A percentile compares a stretch with the other conserved stretches of the same genome.
phyloP scores from a whole-genome alignment of 2,329 filamentous ascomycete genomes.

The Colletotrichum sp. region DNA sequence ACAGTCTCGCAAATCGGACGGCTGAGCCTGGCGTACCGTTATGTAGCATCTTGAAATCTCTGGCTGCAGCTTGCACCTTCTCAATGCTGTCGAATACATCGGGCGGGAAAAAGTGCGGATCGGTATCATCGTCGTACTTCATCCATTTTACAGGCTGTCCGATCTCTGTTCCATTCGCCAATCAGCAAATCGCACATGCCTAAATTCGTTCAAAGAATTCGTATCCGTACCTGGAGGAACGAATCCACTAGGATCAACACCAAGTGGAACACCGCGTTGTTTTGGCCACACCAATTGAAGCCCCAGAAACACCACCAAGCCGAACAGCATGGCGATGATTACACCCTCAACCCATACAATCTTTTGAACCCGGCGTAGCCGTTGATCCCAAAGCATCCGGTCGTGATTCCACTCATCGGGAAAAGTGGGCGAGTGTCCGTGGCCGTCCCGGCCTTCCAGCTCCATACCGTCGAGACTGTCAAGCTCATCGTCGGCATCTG shows the following conservation, averaged over 20 bases:
- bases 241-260: conserved; percentile 8
- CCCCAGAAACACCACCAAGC: neutral
- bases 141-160: conserved; percentile 8
- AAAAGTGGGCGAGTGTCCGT: neutral
- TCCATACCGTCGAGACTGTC: neutral
- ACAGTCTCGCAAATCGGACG: neutral
- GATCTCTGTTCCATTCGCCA: neutral
- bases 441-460: neutral
- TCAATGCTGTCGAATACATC: conserved; percentile 6
- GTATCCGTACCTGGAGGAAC: neutral
- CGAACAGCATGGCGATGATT: neutral
- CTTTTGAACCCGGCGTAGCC: neutral
- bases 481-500: neutral
- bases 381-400: neutral
- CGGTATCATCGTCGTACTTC: conserved; percentile 5
- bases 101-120: conserved; percentile 5
- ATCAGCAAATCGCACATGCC: neutral
- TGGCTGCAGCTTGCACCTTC: neutral
- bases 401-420: conserved; percentile 10
- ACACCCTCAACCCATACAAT: neutral
- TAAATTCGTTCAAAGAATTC: neutral
- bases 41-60: conserved; percentile 6
- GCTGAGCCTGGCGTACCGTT: neutral
- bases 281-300: neutral
- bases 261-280: neutral